Base-by-base conservation (phyloP, 2,329 filamentous ascomycete genomes). In the Blastomyces percursus region DNA sequence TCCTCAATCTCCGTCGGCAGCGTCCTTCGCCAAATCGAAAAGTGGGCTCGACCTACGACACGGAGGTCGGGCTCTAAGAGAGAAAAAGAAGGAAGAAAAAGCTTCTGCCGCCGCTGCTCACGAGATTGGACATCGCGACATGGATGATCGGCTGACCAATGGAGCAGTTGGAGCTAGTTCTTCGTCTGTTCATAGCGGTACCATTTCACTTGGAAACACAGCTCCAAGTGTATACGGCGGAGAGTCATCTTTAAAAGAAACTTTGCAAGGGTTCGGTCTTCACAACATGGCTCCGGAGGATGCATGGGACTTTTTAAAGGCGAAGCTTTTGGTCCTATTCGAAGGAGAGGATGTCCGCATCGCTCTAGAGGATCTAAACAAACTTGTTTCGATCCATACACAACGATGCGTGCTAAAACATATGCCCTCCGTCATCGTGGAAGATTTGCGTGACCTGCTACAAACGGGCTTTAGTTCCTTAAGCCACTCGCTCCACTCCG, bases 381-480 rank as follows among this genome's bases (percentile, higher is more conserved):
- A 82, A 52, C 76, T 87, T 6, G 84, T 87, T 7, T 78, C 79
- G 7, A 80, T 86, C 4, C 84, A 87, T 67, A 79, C 87, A 16
- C 81, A 84, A 64, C 79, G 83, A 27, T 87, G 85, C 66, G 82
- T 87, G 5, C 81, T 85, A 62, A 82, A 82, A 60, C 80, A 82
- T 52, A 79, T 80, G 0, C 84, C 85, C 0, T 80, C 80, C 12
- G 76, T 82, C 7, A 77, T 87, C 51, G 81, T 86, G n/a, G 83
- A 85, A 66, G 85, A 87, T 66, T 72, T 87, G 2, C 79, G 82
- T 63, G 84, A 86, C 65, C 75, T 87, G 1, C 73, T 87, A 0
- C 77, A 81, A 62, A 86, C 89, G 0, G 94, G 94, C 1, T 99
- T 97, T 71, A 81, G 84, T 38, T 91, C 89, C 1, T 81, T 99